Base-by-base conservation (phyloP, 495 filamentous ascomycete species). In the Tetracladium marchalianum region DNA sequence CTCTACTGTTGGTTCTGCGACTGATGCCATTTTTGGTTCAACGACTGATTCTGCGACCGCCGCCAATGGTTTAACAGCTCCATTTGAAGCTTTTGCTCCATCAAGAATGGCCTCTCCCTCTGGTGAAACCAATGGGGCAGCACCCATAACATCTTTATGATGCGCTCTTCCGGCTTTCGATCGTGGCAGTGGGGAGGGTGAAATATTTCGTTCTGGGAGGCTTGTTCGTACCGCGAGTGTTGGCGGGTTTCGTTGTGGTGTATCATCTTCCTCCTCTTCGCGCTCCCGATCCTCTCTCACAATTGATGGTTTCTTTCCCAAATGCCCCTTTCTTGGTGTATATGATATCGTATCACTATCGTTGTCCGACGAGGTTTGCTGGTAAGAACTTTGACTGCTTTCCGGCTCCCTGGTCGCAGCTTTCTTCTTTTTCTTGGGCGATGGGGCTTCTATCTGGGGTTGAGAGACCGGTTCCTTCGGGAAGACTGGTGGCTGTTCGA, bases 201-300 rank as follows among this genome's bases (percentile, higher is more conserved):
- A 55, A 15, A 42, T 44, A 6, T 43, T 43, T 34, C 50, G 44
- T 41, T n/a, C 39, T 15, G 5, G 2, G 8, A 19, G 12, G n/a
- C n/a, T 41, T 5, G n/a, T 19, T 4, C n/a, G n/a, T 11, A 19
- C 19, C 3, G 22, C 3, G 3, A 27, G 22, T 31, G 33, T 31
- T 4, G 19, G 19, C 12, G 46, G 34, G 9, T 31, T 12, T n/a
- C 39, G 41, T 22, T 10, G 31, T 31, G 39, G 44, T 1, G 47
- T 46, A 42, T 52, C 38, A 43, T 58, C 55, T 35, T 59, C 56
- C 24, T 54, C 47, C 33, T 60, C 57, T 46, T 78, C 74, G 10
- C 62, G 70, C 51, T 80, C 73, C 11, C 67, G 62, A 51, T 81
- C 77, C 57, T 84, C 81, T n/a, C 63, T 66, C 4, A 83, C 76